Evolutionary conservation across 1,139 yeast species (phyloP), one percentile per base, ranked within the genome.

Genomic region (Lizanozyma gosingica): DNA sequence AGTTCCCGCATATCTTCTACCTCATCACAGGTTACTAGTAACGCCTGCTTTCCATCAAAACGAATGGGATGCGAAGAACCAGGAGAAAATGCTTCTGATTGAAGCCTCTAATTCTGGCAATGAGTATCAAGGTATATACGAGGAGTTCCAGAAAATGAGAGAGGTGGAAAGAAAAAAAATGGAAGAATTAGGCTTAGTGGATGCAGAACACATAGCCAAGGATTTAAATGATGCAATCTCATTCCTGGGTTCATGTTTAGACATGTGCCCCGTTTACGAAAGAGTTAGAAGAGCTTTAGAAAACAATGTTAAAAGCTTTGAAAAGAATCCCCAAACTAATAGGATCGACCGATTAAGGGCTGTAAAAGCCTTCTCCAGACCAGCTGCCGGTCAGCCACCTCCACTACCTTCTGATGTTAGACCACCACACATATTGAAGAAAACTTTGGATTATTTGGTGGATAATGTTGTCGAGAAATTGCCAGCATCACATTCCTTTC

Each of bases 371-470:
- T 94, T 92, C 57, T 85, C 95, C 32, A 70, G 99, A 50, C 97
- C 99, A 0, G 96, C 96, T 9, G 97, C 98, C 1, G 98, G 98
- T 9, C 97, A 94, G 51, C 95, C 97, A 1, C 97, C 97, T 3
- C 95, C 97, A 3, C 65, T 94, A 42, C 99, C 98, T 0, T 87
- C 97, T 0, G 98, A 94, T 57, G 99, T 94, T 2, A 71, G 99
- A 47, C 96, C 98, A 1, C 98, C 99, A 0, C 74, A 71, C 44
- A 68, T 90, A 1, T 62, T 94, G 40, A 72, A 71, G 9, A 54
- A 65, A 34, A 81, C 96, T 0, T 63, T 92, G 44, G 70, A 83
- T 45, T 85, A 84, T 54, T 69, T 92, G 38, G 75, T 86, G 4
- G 79, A 79, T 15, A 71, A 76, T 37, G 62, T 83, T 1, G 59